These are phyloP conservation scores for Flaveria linearis DNA, from an alignment of 129 eudicot genomes.

Conservation along the genomic window DNA sequence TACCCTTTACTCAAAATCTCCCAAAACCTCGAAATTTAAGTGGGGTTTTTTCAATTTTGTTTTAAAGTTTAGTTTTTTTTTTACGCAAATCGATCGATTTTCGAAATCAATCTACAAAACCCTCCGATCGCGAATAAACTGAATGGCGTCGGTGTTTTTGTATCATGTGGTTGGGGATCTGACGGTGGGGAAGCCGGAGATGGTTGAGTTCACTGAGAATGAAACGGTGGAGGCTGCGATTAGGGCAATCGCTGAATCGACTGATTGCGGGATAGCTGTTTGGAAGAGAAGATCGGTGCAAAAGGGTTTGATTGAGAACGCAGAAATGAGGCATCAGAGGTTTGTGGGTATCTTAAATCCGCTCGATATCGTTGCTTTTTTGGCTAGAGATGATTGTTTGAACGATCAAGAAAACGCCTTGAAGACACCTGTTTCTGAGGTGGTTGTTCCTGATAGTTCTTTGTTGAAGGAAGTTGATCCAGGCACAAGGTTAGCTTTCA, in stretches of 20 bases:
- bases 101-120: background rate
- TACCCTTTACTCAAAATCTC: no score
- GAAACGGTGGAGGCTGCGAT: constrained; percentile 91
- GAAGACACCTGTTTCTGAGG: constrained; percentile 82
- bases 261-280: constrained; percentile 78
- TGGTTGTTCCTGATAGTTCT: constrained; percentile 55
- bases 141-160: constrained; percentile 86
- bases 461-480: constrained; percentile 90
- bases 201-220: constrained; percentile 69
- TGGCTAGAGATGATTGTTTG: constrained; percentile 68
- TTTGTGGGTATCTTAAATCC: constrained; percentile 85
- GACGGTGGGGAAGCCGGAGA: constrained; percentile 94
- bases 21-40: background rate
- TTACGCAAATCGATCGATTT: background rate
- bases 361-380: constrained; percentile 78
- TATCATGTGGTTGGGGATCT: constrained; percentile 98
- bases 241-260: constrained; percentile 71
- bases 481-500: constrained; percentile 66
- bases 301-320: constrained; percentile 56
- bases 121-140: background rate
- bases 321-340: constrained; percentile 77
- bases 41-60: background rate
- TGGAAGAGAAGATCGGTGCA: constrained; percentile 69
- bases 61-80: no score
- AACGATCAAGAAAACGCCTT: constrained; percentile 78